Percentiles rank a stretch among this genome's conserved stretches.
These are phyloP conservation scores for Chaetomium fimeti DNA, from an alignment of 495 filamentous ascomycete species.

Conservation along the genomic window DNA sequence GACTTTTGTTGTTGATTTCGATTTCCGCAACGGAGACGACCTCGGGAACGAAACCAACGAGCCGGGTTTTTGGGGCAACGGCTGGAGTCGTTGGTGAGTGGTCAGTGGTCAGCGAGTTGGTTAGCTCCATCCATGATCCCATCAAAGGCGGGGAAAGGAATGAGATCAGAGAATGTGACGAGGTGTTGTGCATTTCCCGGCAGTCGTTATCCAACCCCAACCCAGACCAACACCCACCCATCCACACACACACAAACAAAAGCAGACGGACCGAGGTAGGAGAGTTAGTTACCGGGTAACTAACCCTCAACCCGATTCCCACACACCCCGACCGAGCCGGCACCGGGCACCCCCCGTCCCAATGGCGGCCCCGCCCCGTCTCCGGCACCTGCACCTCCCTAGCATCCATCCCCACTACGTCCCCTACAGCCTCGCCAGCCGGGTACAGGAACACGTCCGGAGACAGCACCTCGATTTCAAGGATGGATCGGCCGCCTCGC, in stretches of 20 bases:
- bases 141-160: not conserved
- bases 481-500: conserved; percentile 25
- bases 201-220: not conserved
- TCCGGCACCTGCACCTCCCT: conserved; percentile 72
- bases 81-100: not conserved
- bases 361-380: conserved; percentile 33
- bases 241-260: not conserved
- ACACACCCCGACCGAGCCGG: not conserved
- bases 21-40: not conserved
- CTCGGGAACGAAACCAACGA: not conserved
- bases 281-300: too few relatives aligned
- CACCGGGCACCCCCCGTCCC: not conserved
- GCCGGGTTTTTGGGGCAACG: not conserved
- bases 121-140: not conserved
- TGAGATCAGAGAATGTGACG: not conserved
- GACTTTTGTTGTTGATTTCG: not conserved
- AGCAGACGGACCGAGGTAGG: too few relatives aligned
- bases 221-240: not conserved
- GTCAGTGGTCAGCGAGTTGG: too few relatives aligned
- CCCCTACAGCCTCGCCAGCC: conserved; percentile 43
- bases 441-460: conserved; percentile 44
- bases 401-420: conserved; percentile 33
- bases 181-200: conserved; percentile 9
- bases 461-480: conserved; percentile 37
- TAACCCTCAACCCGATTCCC: too few relatives aligned